phyloP scores from a whole-genome alignment of 768 basidiomycete species.

The Psilocybe cubensis region DNA sequence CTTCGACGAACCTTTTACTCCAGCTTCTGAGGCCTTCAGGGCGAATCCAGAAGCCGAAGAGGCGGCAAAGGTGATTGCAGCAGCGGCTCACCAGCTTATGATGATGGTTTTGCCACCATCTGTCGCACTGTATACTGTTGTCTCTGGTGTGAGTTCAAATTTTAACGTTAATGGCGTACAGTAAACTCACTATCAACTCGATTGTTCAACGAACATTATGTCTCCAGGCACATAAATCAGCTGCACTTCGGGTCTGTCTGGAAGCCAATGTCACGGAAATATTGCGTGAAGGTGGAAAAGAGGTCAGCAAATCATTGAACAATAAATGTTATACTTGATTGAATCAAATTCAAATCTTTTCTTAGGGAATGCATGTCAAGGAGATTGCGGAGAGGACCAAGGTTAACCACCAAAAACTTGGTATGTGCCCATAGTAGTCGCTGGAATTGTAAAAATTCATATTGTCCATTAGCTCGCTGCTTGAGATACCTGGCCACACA shows the following conservation, averaged over 20 bases:
- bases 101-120: slow-evolving; percentile 31
- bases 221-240: slow-evolving; percentile 24
- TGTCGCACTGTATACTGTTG: slow-evolving; percentile 20
- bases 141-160: slow-evolving; percentile 25
- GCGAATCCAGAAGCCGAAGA: slow-evolving; percentile 28
- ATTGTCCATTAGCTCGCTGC: too few relatives aligned
- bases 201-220: background rate
- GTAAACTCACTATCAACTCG: slow-evolving; percentile 8
- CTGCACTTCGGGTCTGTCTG: slow-evolving; percentile 26
- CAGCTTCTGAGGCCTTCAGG: slow-evolving; percentile 31
- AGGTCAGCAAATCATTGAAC: slow-evolving; percentile 17
- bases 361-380: slow-evolving; percentile 38
- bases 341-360: background rate
- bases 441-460: too few relatives aligned
- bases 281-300: slow-evolving; percentile 33
- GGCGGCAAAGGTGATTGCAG: slow-evolving; percentile 30
- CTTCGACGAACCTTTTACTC: slow-evolving; percentile 28
- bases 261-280: slow-evolving; percentile 25
- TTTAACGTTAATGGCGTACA: background rate
- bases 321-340: background rate
- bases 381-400: slow-evolving; percentile 33
- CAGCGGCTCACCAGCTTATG: slow-evolving; percentile 37
- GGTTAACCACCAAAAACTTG: too few relatives aligned
- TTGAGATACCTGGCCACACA: slow-evolving; percentile 16
- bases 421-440: too few relatives aligned